These are phyloP conservation scores for Macrophomina tecta DNA, from an alignment of 2,329 filamentous ascomycete species.

Conservation along the genomic window DNA sequence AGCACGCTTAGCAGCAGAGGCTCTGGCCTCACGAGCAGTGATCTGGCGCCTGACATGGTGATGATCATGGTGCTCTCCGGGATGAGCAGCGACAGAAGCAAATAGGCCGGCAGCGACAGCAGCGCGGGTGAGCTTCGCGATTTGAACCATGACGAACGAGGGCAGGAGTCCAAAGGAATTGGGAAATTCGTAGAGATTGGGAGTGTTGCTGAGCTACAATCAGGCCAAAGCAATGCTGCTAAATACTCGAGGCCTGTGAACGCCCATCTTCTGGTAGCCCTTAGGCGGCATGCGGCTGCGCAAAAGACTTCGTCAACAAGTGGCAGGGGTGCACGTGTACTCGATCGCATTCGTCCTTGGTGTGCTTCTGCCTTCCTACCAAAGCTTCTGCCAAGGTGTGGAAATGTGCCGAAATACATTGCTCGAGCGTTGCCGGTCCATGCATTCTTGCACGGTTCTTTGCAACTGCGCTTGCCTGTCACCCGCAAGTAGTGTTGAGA, in stretches of 20 bases:
- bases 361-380: conserved; percentile 2
- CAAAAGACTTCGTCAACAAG: conserved; percentile 20
- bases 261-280: background rate
- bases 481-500: too few species aligned
- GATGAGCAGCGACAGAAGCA: conserved; percentile 36
- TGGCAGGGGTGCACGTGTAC: conserved; percentile 7
- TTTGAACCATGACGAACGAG: conserved; percentile 33
- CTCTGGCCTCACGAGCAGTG: conserved; percentile 34
- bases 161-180: background rate
- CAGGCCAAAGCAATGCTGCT: background rate
- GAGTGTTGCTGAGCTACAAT: background rate
- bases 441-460: background rate
- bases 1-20: conserved; percentile 34
- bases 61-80: conserved; percentile 43
- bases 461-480: background rate
- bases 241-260: background rate
- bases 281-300: background rate
- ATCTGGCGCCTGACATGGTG: conserved; percentile 40
- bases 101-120: conserved; percentile 33
- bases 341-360: background rate
- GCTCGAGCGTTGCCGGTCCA: background rate
- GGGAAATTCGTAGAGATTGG: background rate
- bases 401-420: background rate
- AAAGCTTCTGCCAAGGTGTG: background rate
- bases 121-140: conserved; percentile 34